These are phyloP conservation scores for Ustilago vetiveriae DNA, from an alignment of 1,284 basidiomycete genomes.

Conservation along the genomic window DNA sequence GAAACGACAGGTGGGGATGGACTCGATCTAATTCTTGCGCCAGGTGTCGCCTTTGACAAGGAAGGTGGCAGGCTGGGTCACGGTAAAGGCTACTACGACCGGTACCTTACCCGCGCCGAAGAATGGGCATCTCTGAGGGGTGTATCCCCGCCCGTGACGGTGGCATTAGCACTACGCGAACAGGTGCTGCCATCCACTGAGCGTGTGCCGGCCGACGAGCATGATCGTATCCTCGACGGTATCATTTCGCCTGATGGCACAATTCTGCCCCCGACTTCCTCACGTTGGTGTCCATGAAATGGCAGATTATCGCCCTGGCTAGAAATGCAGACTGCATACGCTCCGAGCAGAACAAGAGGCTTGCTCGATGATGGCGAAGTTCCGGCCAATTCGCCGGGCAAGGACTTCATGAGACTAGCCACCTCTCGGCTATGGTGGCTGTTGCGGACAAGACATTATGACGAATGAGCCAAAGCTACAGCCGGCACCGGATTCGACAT, in stretches of 20 bases:
- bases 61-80: conserved; percentile 67
- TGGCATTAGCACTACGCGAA: conserved; percentile 62
- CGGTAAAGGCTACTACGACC: conserved; percentile 69
- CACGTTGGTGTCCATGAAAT: conserved; percentile 26
- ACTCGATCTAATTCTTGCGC: conserved; percentile 68
- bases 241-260: conserved; percentile 58
- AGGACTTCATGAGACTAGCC: neutral
- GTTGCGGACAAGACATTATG: neutral
- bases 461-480: too few species aligned
- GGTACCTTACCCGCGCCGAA: conserved; percentile 58
- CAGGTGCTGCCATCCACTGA: conserved; percentile 59
- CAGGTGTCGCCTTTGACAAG: conserved; percentile 68
- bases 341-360: too few species aligned
- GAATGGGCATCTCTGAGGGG: conserved; percentile 37
- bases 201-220: conserved; percentile 63
- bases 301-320: too few species aligned
- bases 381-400: neutral
- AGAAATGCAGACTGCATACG: too few species aligned
- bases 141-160: conserved; percentile 42
- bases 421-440: conserved; percentile 2
- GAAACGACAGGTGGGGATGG: conserved; percentile 57
- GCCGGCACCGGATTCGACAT: too few species aligned
- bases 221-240: conserved; percentile 61
- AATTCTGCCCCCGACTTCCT: conserved; percentile 29
- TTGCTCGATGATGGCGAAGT: too few species aligned